Conservation (phyloP, 164 flowering plant genomes). For the Dillenia suffruticosa region DNA sequence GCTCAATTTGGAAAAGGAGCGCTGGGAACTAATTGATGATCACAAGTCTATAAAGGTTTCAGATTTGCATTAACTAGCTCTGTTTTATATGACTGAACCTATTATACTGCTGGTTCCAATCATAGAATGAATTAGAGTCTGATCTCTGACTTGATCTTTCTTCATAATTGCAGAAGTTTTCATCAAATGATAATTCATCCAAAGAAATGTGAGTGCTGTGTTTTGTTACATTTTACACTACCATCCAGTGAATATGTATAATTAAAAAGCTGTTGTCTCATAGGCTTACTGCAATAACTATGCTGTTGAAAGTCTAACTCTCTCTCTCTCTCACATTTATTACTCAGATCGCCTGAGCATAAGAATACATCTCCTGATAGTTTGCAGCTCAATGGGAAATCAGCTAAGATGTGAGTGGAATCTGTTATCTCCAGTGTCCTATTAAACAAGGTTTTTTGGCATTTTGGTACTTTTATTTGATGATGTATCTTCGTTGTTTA, state of each 20-base stretch:
- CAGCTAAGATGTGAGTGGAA: conserved; percentile 44
- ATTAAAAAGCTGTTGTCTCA: background rate
- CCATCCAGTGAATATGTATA: background rate
- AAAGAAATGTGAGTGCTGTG: conserved; percentile 41
- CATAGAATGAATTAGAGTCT: too few relatives aligned
- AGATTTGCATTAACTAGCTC: conserved; percentile 4
- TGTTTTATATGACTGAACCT: background rate
- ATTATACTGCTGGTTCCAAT: conserved; percentile 1
- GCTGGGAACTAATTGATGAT: conserved; percentile 69
- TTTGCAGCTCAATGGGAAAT: conserved; percentile 25
- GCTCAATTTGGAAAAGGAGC: conserved; percentile 69
- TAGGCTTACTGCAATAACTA: background rate
- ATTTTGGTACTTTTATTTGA: background rate
- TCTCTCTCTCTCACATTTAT: background rate
- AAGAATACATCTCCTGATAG: conserved; percentile 23
- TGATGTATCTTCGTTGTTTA: conserved; percentile 26
- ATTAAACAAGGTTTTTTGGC: conserved; percentile 3
- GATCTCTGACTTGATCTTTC: too few relatives aligned
- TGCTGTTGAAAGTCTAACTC: background rate
- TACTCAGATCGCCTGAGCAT: conserved; percentile 37
- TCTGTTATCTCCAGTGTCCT: background rate
- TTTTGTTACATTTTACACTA: background rate
- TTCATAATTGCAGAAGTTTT: conserved; percentile 34
- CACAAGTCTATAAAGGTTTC: conserved; percentile 46
- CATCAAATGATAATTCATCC: conserved; percentile 23